Evolutionary conservation across 1,284 basidiomycete genomes (phyloP), one percentile per base, ranked within the genome.

Genomic region (Fomitopsis betulina): DNA sequence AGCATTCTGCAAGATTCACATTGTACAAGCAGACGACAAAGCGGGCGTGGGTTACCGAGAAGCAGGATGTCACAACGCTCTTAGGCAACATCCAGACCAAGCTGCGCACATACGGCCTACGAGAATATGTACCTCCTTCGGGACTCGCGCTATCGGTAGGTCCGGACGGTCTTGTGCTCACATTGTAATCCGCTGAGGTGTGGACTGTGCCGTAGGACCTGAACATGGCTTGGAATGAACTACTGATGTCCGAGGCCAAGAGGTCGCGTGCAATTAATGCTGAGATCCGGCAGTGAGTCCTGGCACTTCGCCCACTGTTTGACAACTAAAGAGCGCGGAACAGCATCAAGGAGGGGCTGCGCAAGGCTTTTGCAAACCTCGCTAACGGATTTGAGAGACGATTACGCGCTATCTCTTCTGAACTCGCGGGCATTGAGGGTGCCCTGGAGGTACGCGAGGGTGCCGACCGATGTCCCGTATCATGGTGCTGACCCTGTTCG

Each of bases 71-170:
- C 7, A 85, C 89, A 2, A 93, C 91, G 2, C 79, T 98, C 13
- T 92, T 98, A 65, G 88, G 91, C 5, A 98, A 98, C 68, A 90
- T 99, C 38, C 93, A 96, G 72, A 98, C 94, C 1, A 98, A 98
- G 73, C 76, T 99, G 62, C 85, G 84, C 70, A 98, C 96, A 15
- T 98, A 98, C 75, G 86, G 89, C 12, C 70, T 98, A 61, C 78
- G 86, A 55, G 85, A 91, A 65, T 98, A 96, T 73, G 79, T 88
- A 19, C 94, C 95, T n/a, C 84, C 86, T 4, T 70, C 75, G 9
- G 93, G 91, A 1, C 73, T 94, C 17, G 73, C 84, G 19, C 77
- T 90, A 45, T 75, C 79, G 54, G 85, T 86, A 62, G 49, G 82
- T 73, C n/a, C 39, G 25, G 10, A 1, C 19, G 27, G 50, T 54